Conservation (phyloP, 225 moss, liverwort and hornwort species). For the Sphagnum contortum region DNA sequence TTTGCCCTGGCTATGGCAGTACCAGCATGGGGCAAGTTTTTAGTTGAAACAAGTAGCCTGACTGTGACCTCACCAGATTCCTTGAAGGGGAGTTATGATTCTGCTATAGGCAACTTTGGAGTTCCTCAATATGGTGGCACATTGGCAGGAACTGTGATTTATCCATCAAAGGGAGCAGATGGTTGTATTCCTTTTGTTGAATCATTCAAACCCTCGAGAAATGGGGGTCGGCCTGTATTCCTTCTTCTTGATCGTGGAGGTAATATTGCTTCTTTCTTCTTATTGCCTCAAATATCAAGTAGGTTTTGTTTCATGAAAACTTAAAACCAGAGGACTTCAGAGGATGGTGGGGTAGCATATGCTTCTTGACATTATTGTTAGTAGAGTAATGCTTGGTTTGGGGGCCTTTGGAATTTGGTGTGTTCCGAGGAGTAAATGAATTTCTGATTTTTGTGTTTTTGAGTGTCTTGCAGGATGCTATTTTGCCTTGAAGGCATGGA, state of each 20-base stretch:
- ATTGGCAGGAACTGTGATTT: constrained; percentile 42
- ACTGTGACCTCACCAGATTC: constrained; percentile 37
- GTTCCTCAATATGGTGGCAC: constrained; percentile 48
- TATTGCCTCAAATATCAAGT: neutral
- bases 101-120: constrained; percentile 46
- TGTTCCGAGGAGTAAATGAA: no score
- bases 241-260: constrained; percentile 50
- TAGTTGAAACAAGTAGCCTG: constrained; percentile 39
- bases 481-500: constrained; percentile 42
- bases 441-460: no score
- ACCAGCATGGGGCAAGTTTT: constrained; percentile 23
- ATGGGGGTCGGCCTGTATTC: constrained; percentile 34
- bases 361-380: no score
- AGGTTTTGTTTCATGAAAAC: no score
- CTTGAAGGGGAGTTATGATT: constrained; percentile 31
- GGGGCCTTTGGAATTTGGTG: no score
- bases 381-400: no score
- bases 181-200: constrained; percentile 27
- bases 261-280: constrained; percentile 3
- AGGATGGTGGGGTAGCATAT: no score
- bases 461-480: constrained; percentile 21
- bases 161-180: constrained; percentile 23
- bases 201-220: constrained; percentile 15
- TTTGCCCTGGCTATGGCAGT: constrained; percentile 6
- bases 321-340: no score